phyloP scores from a whole-genome alignment of 495 filamentous ascomycete species.

The Xylaria telfairii region DNA sequence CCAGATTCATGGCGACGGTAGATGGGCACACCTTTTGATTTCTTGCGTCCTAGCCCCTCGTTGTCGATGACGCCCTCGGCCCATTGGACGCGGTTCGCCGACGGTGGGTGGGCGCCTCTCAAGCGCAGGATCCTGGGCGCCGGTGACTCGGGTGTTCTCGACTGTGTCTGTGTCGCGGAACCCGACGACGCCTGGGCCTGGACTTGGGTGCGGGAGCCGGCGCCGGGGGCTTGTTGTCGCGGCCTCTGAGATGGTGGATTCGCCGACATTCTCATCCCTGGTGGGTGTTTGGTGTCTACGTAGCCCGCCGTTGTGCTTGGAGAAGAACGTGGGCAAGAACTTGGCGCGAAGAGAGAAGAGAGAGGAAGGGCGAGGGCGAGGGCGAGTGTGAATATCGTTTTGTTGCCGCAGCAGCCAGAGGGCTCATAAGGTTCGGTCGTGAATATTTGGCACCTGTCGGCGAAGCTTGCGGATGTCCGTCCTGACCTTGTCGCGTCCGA shows the following conservation, averaged over 20 bases:
- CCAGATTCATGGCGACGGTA: not conserved
- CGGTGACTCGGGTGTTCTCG: constrained; percentile 24
- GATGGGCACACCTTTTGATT: constrained; percentile 75
- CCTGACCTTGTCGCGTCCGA: not conserved
- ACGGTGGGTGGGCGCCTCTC: constrained; percentile 47
- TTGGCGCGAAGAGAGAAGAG: not conserved
- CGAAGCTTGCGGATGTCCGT: not conserved
- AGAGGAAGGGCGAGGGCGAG: too few relatives aligned
- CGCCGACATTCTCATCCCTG: constrained; percentile 27
- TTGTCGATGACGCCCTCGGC: constrained; percentile 95
- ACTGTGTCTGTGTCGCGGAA: constrained; percentile 33
- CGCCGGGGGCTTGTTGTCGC: constrained; percentile 24
- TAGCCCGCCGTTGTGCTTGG: too few relatives aligned
- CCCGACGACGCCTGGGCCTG: constrained; percentile 26
- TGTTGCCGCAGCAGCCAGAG: not conserved
- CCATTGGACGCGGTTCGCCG: constrained; percentile 75
- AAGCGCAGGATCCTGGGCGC: constrained; percentile 53
- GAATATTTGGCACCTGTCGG: not conserved
- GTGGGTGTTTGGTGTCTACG: not conserved
- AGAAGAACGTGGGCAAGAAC: too few relatives aligned
- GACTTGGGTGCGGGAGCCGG: constrained; percentile 30
- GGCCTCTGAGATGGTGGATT: constrained; percentile 27
- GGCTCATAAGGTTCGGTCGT: not conserved
- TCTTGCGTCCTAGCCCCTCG: constrained; percentile 92
- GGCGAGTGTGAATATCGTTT: not conserved